Evolutionary conservation across 768 basidiomycete species (phyloP).

Genomic region (Russula brevipes): DNA sequence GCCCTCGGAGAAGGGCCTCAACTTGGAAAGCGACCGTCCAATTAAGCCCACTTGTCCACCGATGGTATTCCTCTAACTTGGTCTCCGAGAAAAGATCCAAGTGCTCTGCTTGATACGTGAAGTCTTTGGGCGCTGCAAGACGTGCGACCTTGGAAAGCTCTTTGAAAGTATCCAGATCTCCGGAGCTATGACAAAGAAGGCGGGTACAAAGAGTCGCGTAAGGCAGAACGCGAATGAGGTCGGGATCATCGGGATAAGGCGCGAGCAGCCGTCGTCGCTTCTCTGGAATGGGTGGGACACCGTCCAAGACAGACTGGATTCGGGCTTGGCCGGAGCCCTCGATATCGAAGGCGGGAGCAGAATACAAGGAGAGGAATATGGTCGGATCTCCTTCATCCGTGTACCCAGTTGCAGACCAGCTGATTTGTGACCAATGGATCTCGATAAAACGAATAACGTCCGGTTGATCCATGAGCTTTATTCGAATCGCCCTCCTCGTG

Average conservation of each 20-base stretch:
- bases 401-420: constrained; percentile 34
- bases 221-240: constrained; percentile 43
- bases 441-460: constrained; percentile 36
- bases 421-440: constrained; percentile 44
- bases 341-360: constrained; percentile 40
- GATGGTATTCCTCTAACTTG: constrained; percentile 32
- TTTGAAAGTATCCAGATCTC: constrained; percentile 38
- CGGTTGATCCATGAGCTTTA: constrained; percentile 31
- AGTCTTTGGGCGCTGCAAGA: constrained; percentile 28
- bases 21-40: constrained; percentile 61
- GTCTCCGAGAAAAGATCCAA: constrained; percentile 42
- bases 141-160: constrained; percentile 37
- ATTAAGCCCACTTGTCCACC: constrained; percentile 35
- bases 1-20: constrained; percentile 37
- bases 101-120: constrained; percentile 38
- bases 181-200: constrained; percentile 38
- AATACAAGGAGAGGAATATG: constrained; percentile 42
- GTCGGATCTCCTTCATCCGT: constrained; percentile 28
- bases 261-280: constrained; percentile 34
- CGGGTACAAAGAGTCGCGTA: constrained; percentile 52
- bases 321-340: not conserved
- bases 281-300: constrained; percentile 25
- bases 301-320: not conserved
- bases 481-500: constrained; percentile 45
- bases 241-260: constrained; percentile 30